Evolutionary conservation across 257 asterid genomes (phyloP).

Genomic region (Gardenia jasminoides): DNA sequence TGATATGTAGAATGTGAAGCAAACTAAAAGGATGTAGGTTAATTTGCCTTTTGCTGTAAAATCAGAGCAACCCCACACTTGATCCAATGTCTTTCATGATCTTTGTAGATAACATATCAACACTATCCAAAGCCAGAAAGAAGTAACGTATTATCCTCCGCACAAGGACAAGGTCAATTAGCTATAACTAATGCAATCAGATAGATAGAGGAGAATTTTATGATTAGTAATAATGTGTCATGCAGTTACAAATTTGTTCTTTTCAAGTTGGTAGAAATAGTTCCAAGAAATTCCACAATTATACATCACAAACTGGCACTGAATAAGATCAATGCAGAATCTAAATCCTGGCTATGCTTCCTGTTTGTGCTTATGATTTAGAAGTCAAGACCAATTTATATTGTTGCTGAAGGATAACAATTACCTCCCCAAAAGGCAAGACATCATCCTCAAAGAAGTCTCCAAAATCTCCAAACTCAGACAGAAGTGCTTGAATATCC

Average conservation of each 20-base stretch:
- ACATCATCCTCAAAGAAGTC: constrained; percentile 88
- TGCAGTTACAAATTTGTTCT: background rate
- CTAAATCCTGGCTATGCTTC: background rate
- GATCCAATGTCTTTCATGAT: background rate
- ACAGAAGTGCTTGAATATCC: constrained; percentile 85
- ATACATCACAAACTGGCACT: background rate
- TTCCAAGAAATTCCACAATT: background rate
- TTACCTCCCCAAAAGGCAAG: constrained; percentile 96
- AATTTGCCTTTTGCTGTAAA: background rate
- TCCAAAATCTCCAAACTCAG: constrained; percentile 98
- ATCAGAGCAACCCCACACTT: background rate
- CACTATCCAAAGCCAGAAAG: background rate
- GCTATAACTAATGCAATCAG: too few species aligned
- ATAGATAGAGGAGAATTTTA: too few species aligned
- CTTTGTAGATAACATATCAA: background rate
- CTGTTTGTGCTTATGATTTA: background rate
- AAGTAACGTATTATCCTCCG: background rate
- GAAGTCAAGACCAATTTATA: background rate
- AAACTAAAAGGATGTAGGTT: background rate
- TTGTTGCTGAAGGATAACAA: background rate
- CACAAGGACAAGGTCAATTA: background rate
- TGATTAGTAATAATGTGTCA: too few species aligned
- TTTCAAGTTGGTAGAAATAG: background rate
- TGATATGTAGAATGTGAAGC: background rate
- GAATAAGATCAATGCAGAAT: background rate